Evolutionary conservation across 2,329 filamentous ascomycete species (phyloP).

Genomic region (Talaromyces pinophilus): DNA sequence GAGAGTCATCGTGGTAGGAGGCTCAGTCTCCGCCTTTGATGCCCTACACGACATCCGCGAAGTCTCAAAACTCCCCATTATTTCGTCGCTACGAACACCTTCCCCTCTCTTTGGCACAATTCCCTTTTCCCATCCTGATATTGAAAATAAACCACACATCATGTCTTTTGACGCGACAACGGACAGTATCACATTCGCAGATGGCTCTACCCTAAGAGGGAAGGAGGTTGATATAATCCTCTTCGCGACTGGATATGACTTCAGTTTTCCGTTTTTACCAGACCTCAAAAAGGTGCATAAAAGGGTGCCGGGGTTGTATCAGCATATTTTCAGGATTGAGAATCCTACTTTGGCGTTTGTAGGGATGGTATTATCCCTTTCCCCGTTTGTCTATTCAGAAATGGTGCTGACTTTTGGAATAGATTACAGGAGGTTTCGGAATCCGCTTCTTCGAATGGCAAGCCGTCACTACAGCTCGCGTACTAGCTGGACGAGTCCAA

Average conservation of each 20-base stretch:
- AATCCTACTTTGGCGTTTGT: conserved; percentile 35
- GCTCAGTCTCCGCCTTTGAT: conserved; percentile 35
- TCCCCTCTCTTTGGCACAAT: conserved; percentile 30
- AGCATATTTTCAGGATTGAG: conserved; percentile 35
- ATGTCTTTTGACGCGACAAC: conserved; percentile 13
- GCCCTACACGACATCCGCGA: conserved; percentile 30
- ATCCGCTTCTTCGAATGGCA: conserved; percentile 38
- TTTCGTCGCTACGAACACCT: conserved; percentile 28
- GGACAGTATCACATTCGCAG: conserved; percentile 26
- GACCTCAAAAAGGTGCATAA: conserved; percentile 31
- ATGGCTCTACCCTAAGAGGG: conserved; percentile 24
- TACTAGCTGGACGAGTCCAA: conserved; percentile 29
- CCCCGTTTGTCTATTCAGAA: no score
- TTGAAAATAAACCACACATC: background rate
- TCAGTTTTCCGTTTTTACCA: conserved; percentile 34
- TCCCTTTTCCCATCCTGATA: conserved; percentile 24
- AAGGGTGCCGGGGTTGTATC: conserved; percentile 32
- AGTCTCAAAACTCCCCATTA: conserved; percentile 29
- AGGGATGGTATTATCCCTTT: conserved; percentile 26
- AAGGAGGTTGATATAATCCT: conserved; percentile 32
- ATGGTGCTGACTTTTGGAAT: background rate
- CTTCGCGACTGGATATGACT: conserved; percentile 36
- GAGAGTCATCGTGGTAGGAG: conserved; percentile 35
- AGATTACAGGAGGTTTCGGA: conserved; percentile 31
- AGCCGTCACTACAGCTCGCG: conserved; percentile 34